These are phyloP conservation scores for Aspergillus hortae DNA, from an alignment of 2,329 filamentous ascomycete species.

Conservation along the genomic window DNA sequence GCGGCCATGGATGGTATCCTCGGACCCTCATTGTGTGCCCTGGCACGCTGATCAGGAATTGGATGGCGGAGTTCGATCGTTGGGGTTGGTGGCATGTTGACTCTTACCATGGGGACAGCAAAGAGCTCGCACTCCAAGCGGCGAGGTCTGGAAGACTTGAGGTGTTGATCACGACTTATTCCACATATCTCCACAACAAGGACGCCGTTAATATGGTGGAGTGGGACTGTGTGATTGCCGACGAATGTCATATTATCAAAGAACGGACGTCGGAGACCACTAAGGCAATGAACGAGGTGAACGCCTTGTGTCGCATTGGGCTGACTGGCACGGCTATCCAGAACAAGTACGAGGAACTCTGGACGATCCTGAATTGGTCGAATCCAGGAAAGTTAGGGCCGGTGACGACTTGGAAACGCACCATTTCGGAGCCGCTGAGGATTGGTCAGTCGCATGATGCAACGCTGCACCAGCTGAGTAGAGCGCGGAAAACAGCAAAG, in stretches of 20 bases:
- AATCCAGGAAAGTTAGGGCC: slow-evolving; percentile 73
- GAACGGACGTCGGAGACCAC: slow-evolving; percentile 73
- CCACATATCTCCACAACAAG: slow-evolving; percentile 76
- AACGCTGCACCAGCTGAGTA: slow-evolving; percentile 74
- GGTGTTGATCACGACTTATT: slow-evolving; percentile 91
- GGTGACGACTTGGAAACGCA: slow-evolving; percentile 70
- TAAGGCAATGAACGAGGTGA: slow-evolving; percentile 82
- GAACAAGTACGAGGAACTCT: slow-evolving; percentile 96
- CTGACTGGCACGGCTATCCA: slow-evolving; percentile 95
- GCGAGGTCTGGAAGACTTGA: slow-evolving; percentile 75
- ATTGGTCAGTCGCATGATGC: slow-evolving; percentile 91
- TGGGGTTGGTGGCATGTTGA: slow-evolving; percentile 98
- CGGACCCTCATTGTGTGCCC: slow-evolving; percentile 83
- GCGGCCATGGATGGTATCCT: slow-evolving; percentile 70
- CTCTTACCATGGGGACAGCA: slow-evolving; percentile 69
- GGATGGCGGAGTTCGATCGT: slow-evolving; percentile 76
- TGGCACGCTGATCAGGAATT: slow-evolving; percentile 83
- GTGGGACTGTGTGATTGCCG: slow-evolving; percentile 93
- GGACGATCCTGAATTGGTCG: slow-evolving; percentile 95
- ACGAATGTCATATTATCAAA: slow-evolving; percentile 91
- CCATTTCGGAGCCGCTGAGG: slow-evolving; percentile 75
- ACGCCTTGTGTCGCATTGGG: slow-evolving; percentile 86
- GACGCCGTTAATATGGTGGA: slow-evolving; percentile 75
- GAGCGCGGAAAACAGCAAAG: slow-evolving; percentile 75
- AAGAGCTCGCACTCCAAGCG: slow-evolving; percentile 68